Percentiles rank a stretch among this genome's conserved stretches.
Conservation (phyloP, 805 yeast genomes). For the Jamesozyma lodderae region DNA sequence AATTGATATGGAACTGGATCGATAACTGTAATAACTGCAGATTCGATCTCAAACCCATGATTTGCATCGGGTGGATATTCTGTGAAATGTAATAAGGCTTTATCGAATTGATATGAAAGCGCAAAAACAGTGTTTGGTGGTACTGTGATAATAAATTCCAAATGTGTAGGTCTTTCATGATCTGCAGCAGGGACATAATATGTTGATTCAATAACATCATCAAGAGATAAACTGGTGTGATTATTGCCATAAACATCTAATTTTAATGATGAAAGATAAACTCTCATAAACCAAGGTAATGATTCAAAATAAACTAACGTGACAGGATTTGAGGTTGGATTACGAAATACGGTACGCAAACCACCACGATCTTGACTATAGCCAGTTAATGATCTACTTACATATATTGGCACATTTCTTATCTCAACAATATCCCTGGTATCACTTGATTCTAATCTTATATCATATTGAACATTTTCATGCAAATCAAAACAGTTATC, state of each 20-base stretch:
- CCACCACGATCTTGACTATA: conserved; percentile 90
- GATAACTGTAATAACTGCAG: conserved; percentile 66
- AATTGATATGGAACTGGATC: conserved; percentile 38
- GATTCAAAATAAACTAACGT: conserved; percentile 63
- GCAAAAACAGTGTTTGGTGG: conserved; percentile 59
- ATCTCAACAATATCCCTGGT: conserved; percentile 36
- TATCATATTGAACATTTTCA: conserved; percentile 19
- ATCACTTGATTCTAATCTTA: conserved; percentile 34
- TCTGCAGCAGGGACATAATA: conserved; percentile 73
- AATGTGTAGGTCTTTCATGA: conserved; percentile 70
- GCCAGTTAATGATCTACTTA: conserved; percentile 83
- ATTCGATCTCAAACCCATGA: conserved; percentile 92
- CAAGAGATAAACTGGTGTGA: conserved; percentile 12
- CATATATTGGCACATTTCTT: conserved; percentile 52
- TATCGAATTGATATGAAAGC: conserved; percentile 73
- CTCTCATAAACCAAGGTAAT: conserved; percentile 86
- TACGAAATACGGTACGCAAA: conserved; percentile 65
- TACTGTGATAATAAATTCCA: conserved; percentile 56
- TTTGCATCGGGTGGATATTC: conserved; percentile 99
- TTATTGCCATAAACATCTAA: conserved; percentile 26
- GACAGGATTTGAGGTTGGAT: conserved; percentile 45
- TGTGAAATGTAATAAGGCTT: conserved; percentile 69
- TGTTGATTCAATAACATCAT: conserved; percentile 39
- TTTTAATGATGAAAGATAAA: conserved; percentile 64
- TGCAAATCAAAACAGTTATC: conserved; percentile 33